phyloP scores from a whole-genome alignment of 2,329 filamentous ascomycete species.

The Leptographium wingfieldii region DNA sequence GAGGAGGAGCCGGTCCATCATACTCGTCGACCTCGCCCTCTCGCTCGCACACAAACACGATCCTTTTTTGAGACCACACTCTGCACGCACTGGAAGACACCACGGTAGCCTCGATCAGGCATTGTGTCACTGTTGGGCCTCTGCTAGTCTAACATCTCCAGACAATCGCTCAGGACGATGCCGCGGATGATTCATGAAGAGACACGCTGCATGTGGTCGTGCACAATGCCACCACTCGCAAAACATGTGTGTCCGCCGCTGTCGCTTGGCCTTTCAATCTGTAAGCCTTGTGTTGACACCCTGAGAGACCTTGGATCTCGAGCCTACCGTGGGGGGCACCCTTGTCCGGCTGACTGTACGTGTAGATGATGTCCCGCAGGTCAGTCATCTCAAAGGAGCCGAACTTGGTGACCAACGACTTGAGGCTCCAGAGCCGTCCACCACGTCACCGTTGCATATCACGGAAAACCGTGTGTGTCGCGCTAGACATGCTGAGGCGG shows the following conservation, averaged over 20 bases:
- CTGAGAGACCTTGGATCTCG: too few species aligned
- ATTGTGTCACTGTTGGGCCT: too few species aligned
- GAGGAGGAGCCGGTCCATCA: too few species aligned
- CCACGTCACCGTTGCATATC: neutral
- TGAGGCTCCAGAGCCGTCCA: neutral
- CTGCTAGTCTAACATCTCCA: neutral
- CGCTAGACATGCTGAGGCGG: neutral
- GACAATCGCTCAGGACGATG: neutral
- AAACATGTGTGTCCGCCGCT: neutral
- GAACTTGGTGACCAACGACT: neutral
- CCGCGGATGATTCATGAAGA: neutral
- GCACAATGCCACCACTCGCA: neutral
- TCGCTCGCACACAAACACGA: neutral
- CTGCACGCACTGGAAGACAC: neutral
- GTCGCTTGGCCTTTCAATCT: neutral
- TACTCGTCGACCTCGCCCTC: neutral
- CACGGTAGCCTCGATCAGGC: neutral
- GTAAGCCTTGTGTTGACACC: too few species aligned
- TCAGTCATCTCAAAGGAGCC: neutral
- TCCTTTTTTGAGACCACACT: neutral
- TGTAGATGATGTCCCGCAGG: neutral
- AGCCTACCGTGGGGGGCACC: too few species aligned
- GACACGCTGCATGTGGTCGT: neutral
- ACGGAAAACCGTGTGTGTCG: neutral
- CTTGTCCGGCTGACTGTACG: too few species aligned